Percentiles rank a stretch among this genome's conserved stretches.
phyloP scores from a whole-genome alignment of 768 basidiomycete species.

The Daedaleopsis nitida region DNA sequence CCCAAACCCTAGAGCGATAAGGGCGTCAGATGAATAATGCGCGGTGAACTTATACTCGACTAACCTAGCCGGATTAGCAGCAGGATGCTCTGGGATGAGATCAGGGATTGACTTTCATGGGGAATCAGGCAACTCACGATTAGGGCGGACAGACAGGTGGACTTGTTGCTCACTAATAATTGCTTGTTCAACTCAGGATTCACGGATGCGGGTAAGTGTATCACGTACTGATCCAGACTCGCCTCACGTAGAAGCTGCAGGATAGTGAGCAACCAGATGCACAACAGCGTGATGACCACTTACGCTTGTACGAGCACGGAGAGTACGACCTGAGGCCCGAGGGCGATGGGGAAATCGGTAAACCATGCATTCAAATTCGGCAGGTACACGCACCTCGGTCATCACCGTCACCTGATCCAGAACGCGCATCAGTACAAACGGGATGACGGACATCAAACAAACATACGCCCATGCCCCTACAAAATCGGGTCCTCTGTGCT shows the following conservation, averaged over 20 bases:
- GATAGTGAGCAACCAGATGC: background rate
- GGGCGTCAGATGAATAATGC: background rate
- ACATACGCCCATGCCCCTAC: background rate
- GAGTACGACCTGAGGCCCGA: conserved; percentile 12
- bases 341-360: no score
- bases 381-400: background rate
- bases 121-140: background rate
- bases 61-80: no score
- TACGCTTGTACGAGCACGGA: conserved; percentile 13
- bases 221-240: background rate
- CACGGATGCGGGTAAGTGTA: background rate
- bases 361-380: no score
- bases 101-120: no score
- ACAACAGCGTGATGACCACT: background rate
- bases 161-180: conserved; percentile 14
- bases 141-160: conserved; percentile 4
- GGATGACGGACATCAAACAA: background rate
- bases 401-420: background rate
- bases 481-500: background rate
- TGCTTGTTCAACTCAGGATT: conserved; percentile 10
- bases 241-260: background rate
- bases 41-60: no score
- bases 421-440: background rate
- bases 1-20: background rate
- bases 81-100: no score